A percentile compares a stretch with the other conserved stretches of the same genome.
phyloP scores from a whole-genome alignment of 2,329 filamentous ascomycete species.

The Aspergillus clavatus region DNA sequence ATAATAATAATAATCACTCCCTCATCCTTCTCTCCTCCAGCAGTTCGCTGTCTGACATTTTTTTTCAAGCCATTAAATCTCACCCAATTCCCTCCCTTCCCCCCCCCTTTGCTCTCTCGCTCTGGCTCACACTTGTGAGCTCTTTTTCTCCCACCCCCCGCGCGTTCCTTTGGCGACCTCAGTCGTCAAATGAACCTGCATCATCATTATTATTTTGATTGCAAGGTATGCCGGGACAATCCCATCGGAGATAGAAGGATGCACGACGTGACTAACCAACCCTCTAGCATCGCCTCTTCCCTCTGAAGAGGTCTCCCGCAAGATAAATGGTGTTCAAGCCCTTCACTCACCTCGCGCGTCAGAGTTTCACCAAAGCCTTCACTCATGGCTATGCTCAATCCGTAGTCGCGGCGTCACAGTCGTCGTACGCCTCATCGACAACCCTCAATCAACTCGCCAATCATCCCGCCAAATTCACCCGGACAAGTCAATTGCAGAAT shows the following conservation, averaged over 20 bases:
- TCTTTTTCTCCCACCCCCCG: constrained; percentile 32
- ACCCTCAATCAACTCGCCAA: constrained; percentile 52
- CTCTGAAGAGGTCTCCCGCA: constrained; percentile 60
- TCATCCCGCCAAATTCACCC: constrained; percentile 49
- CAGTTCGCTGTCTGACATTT: neutral
- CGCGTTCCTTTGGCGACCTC: constrained; percentile 85
- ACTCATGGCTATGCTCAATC: constrained; percentile 98
- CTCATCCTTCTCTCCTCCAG: constrained; percentile 1
- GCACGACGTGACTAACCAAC: constrained; percentile 12
- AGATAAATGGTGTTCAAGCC: constrained; percentile 84
- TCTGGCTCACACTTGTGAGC: constrained; percentile 1
- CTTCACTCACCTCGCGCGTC: constrained; percentile 81
- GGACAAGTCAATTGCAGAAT: constrained; percentile 65
- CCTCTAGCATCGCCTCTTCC: constrained; percentile 50
- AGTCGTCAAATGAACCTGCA: constrained; percentile 99
- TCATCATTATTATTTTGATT: constrained; percentile 55
- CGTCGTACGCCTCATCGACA: constrained; percentile 66
- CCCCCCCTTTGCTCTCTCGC: constrained; percentile 1
- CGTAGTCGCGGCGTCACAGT: constrained; percentile 90
- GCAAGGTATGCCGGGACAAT: constrained; percentile 54
- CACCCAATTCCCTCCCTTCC: neutral
- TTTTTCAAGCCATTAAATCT: neutral
- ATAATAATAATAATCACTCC: no score
- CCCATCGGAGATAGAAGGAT: no score
- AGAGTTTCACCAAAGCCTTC: constrained; percentile 94